These are phyloP conservation scores for Plantago elongata DNA, from an alignment of 257 asterid genomes.

Conservation along the genomic window DNA sequence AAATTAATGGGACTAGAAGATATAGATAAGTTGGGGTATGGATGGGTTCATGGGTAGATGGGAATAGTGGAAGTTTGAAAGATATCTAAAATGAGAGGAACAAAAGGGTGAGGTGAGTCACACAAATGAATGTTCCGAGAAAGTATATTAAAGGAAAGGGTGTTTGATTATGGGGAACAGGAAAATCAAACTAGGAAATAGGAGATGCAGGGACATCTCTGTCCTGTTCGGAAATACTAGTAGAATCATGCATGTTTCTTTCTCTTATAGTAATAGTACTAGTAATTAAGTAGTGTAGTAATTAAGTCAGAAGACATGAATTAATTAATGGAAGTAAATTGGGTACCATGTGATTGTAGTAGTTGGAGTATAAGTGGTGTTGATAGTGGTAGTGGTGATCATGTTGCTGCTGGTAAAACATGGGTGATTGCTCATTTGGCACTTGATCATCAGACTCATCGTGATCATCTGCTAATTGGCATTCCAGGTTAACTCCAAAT, in stretches of 20 bases:
- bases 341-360: conserved; percentile 61
- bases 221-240: conserved; percentile 6
- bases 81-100: no score
- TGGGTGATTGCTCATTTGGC: conserved; percentile 36
- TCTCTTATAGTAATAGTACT: not conserved
- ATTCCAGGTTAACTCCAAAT: conserved; percentile 83
- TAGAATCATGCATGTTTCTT: not conserved
- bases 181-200: conserved; percentile 65
- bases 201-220: conserved; percentile 44
- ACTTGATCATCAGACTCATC: no score
- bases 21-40: no score
- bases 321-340: not conserved
- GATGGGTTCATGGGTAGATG: no score
- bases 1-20: no score
- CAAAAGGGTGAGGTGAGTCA: no score
- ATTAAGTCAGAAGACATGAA: not conserved
- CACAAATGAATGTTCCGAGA: no score
- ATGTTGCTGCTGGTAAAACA: conserved; percentile 45
- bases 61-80: no score
- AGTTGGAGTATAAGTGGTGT: conserved; percentile 32
- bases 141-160: not conserved
- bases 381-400: conserved; percentile 29
- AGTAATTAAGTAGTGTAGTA: not conserved
- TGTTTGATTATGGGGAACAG: conserved; percentile 69
- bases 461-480: conserved; percentile 39